phyloP scores from a whole-genome alignment of 2,329 filamentous ascomycete species.

The Beauveria asiatica region DNA sequence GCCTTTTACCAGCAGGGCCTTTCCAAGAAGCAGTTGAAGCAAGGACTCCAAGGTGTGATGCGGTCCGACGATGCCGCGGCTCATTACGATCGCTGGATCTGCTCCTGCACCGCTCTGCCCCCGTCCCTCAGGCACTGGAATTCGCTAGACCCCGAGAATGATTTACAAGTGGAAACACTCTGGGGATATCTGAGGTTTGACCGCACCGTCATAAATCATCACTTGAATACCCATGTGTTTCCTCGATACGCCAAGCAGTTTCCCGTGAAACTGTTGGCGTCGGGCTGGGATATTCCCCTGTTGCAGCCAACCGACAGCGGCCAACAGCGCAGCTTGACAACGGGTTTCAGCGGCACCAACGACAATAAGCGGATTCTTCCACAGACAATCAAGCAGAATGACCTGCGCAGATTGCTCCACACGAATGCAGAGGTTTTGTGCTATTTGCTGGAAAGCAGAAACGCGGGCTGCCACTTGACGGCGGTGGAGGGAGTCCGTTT shows the following conservation, averaged over 20 bases:
- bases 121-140: conserved; percentile 42
- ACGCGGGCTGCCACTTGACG: conserved; percentile 33
- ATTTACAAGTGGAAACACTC: conserved; percentile 38
- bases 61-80: conserved; percentile 47
- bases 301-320: conserved; percentile 17
- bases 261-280: conserved; percentile 51
- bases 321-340: conserved; percentile 33
- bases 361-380: conserved; percentile 54
- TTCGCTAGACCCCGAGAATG: conserved; percentile 51
- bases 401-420: conserved; percentile 45
- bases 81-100: conserved; percentile 45
- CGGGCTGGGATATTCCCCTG: conserved; percentile 59
- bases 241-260: conserved; percentile 58
- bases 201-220: conserved; percentile 48
- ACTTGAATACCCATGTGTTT: conserved; percentile 56
- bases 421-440: conserved; percentile 57
- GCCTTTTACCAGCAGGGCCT: conserved; percentile 59
- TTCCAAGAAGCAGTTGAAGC: conserved; percentile 35
- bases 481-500: conserved; percentile 14
- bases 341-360: conserved; percentile 66
- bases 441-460: conserved; percentile 46
- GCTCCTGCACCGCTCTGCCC: conserved; percentile 32
- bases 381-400: conserved; percentile 50
- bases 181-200: conserved; percentile 42
- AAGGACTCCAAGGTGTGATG: conserved; percentile 40